phyloP scores from a whole-genome alignment of 1,284 basidiomycete genomes.

The Malassezia yamatoensis region DNA sequence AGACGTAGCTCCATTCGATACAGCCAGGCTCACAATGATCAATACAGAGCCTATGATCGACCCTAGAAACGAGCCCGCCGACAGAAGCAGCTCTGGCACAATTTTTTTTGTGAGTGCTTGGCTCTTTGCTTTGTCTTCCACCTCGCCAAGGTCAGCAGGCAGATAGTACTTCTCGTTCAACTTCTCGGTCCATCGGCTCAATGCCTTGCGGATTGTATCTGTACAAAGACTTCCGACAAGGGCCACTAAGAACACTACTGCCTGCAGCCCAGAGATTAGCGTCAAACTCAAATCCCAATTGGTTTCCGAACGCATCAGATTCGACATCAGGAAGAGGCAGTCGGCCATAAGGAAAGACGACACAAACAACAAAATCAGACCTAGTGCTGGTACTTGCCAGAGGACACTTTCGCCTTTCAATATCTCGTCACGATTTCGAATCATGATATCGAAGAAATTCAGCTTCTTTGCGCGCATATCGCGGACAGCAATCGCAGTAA shows the following conservation, averaged over 20 bases:
- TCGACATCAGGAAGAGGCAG: not conserved
- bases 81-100: not conserved
- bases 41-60: not conserved
- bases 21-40: not conserved
- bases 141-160: not conserved
- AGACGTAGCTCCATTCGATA: no score
- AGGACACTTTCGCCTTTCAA: not conserved
- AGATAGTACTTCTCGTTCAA: no score
- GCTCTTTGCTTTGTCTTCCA: not conserved
- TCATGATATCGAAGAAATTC: not conserved
- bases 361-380: not conserved
- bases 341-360: not conserved
- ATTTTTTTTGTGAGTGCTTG: not conserved
- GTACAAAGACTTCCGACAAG: not conserved
- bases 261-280: not conserved
- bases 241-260: not conserved
- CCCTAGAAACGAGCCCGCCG: not conserved
- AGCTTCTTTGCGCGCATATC: not conserved
- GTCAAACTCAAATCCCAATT: not conserved
- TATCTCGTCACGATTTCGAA: not conserved
- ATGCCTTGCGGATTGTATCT: not conserved
- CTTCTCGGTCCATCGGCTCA: no score
- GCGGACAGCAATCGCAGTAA: not conserved
- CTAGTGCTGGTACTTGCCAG: not conserved
- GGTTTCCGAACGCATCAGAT: not conserved